Conservation (phyloP, 768 basidiomycete genomes). For the Leucosporidium scottii region DNA sequence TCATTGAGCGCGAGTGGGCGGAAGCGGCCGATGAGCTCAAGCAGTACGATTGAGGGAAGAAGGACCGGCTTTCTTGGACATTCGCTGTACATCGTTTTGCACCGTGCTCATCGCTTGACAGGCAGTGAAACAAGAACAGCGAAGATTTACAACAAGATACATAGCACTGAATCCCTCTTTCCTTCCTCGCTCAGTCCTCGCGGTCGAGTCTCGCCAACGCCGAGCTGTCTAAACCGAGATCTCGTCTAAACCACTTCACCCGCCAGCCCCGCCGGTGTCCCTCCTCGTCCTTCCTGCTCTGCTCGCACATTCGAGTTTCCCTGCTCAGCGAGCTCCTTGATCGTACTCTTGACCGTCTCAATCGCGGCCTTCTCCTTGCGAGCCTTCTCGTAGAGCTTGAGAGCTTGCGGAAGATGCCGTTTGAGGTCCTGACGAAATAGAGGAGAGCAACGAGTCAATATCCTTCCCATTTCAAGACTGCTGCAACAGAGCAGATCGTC, state of each 20-base stretch:
- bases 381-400: slow-evolving; percentile 33
- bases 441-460: too few relatives aligned
- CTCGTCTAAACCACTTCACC: too few relatives aligned
- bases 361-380: background rate
- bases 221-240: too few relatives aligned
- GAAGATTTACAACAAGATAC: background rate
- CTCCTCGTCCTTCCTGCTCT: background rate
- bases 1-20: slow-evolving; percentile 12
- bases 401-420: slow-evolving; percentile 33
- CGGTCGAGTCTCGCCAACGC: too few relatives aligned
- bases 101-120: too few relatives aligned
- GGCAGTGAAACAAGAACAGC: too few relatives aligned
- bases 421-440: slow-evolving; percentile 25
- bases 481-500: too few relatives aligned
- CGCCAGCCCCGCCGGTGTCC: background rate
- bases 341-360: background rate
- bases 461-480: too few relatives aligned
- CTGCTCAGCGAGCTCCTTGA: too few relatives aligned
- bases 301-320: background rate
- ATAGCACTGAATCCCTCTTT: background rate
- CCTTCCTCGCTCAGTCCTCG: too few relatives aligned
- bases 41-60: slow-evolving; percentile 4
- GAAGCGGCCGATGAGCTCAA: slow-evolving; percentile 15
- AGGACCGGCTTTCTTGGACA: too few relatives aligned
- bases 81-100: too few relatives aligned